Percentiles rank a stretch among this genome's conserved stretches.
Conservation (phyloP, 1,284 basidiomycete species). For the Boletellus deceptivus region DNA sequence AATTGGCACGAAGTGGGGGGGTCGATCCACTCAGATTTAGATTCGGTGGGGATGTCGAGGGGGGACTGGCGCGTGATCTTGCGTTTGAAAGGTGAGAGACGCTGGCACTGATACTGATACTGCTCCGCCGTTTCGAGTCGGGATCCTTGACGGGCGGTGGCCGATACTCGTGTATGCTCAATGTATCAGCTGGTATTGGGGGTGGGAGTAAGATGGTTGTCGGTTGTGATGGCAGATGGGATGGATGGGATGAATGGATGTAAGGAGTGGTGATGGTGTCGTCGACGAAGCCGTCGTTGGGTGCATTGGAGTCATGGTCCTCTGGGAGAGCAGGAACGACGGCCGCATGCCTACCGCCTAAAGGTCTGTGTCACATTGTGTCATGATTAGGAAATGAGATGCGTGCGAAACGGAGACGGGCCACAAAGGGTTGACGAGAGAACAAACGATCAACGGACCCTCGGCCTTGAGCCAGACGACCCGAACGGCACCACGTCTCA, state of each 20-base stretch:
- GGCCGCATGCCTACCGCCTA: constrained; percentile 74
- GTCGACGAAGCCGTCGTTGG: constrained; percentile 34
- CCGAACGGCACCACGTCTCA: constrained; percentile 10
- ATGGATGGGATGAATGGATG: constrained; percentile 17
- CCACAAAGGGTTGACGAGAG: constrained; percentile 15
- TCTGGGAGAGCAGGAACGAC: constrained; percentile 75
- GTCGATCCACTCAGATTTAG: constrained; percentile 3
- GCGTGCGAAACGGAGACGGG: constrained; percentile 21
- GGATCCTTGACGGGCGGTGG: constrained; percentile 24
- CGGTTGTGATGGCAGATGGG: constrained; percentile 24
- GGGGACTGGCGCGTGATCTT: constrained; percentile 11
- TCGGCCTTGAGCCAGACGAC: constrained; percentile 13
- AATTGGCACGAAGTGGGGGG: constrained; percentile 1
- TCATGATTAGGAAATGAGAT: constrained; percentile 33
- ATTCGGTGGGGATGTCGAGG: constrained; percentile 21
- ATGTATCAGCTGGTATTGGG: constrained; percentile 23
- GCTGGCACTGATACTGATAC: constrained; percentile 5
- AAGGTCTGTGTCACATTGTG: constrained; percentile 48
- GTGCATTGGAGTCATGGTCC: constrained; percentile 53
- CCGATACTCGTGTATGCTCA: constrained; percentile 35
- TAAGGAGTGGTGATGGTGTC: constrained; percentile 23
- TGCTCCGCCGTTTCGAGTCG: constrained; percentile 23
- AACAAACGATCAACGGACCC: constrained; percentile 6
- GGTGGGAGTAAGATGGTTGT: constrained; percentile 33
- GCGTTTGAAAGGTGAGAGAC: constrained; percentile 11